A percentile compares a stretch with the other conserved stretches of the same genome.
phyloP scores from a whole-genome alignment of 345 rosid species.

The Trapa bicornis region DNA sequence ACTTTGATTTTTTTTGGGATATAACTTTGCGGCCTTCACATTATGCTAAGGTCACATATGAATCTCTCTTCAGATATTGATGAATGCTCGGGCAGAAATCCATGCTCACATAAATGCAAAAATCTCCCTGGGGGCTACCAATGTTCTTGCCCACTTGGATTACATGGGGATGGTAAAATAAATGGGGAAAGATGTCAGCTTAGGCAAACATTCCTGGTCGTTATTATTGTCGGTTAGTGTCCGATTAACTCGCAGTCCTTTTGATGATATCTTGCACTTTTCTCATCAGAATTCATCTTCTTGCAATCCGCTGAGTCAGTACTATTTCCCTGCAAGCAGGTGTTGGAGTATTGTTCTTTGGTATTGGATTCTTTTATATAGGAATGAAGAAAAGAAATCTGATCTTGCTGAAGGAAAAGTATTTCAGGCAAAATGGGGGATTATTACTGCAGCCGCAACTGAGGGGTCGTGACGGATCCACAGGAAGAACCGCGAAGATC shows the following conservation, averaged over 20 bases:
- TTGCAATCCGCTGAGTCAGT: not conserved
- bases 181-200: conserved; percentile 8
- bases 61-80: conserved; percentile 14
- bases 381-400: conserved; percentile 11
- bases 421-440: conserved; percentile 26
- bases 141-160: conserved; percentile 24
- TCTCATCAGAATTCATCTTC: no score
- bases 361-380: conserved; percentile 1
- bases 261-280: no score
- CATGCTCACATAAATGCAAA: not conserved
- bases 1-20: no score
- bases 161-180: conserved; percentile 15
- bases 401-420: conserved; percentile 2
- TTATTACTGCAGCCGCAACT: conserved; percentile 21
- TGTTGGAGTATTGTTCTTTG: not conserved
- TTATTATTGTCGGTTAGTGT: conserved; percentile 12
- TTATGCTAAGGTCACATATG: not conserved
- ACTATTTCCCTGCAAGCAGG: conserved; percentile 1
- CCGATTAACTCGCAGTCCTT: not conserved
- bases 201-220: not conserved
- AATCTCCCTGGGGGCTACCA: conserved; percentile 12
- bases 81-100: conserved; percentile 12
- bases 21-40: not conserved
- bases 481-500: conserved; percentile 11
- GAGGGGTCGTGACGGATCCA: not conserved